Conservation (phyloP, 257 asterid genomes). For the Gentiana macrophylla region DNA sequence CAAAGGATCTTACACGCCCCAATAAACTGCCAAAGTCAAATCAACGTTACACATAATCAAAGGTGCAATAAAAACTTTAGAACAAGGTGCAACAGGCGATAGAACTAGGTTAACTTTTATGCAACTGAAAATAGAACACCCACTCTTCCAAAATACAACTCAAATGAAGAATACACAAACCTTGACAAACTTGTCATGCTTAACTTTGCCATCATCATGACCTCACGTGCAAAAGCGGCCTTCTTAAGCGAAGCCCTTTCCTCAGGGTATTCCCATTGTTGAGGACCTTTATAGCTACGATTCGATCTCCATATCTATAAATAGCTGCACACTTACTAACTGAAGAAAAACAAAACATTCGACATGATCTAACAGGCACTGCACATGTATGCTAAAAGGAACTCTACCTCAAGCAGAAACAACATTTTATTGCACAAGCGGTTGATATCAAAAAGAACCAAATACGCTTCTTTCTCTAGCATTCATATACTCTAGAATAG, state of each 20-base stretch:
- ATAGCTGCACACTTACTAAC: constrained; percentile 2
- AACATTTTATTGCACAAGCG: neutral
- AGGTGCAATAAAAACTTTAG: neutral
- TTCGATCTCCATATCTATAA: constrained; percentile 67
- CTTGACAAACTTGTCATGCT: constrained; percentile 92
- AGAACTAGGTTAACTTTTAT: too few relatives aligned
- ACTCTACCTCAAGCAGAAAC: neutral
- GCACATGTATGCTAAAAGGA: too few relatives aligned
- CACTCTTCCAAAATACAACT: neutral
- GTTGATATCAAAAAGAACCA: neutral
- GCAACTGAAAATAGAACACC: too few relatives aligned
- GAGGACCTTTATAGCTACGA: constrained; percentile 91
- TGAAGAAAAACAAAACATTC: too few relatives aligned
- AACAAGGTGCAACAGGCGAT: neutral
- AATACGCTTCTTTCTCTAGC: neutral
- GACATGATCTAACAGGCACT: too few relatives aligned
- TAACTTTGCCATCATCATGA: constrained; percentile 88
- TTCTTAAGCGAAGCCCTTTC: constrained; percentile 70
- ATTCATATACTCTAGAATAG: neutral
- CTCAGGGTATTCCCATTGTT: constrained; percentile 56
- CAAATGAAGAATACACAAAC: constrained; percentile 20
- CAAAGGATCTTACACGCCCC: constrained; percentile 99
- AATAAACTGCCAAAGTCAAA: constrained; percentile 51
- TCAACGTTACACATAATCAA: neutral
- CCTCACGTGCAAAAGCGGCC: constrained; percentile 85